These are phyloP conservation scores for Miscanthus sacchariflorus DNA, from an alignment of 202 grass and related monocot genomes.

Conservation along the genomic window DNA sequence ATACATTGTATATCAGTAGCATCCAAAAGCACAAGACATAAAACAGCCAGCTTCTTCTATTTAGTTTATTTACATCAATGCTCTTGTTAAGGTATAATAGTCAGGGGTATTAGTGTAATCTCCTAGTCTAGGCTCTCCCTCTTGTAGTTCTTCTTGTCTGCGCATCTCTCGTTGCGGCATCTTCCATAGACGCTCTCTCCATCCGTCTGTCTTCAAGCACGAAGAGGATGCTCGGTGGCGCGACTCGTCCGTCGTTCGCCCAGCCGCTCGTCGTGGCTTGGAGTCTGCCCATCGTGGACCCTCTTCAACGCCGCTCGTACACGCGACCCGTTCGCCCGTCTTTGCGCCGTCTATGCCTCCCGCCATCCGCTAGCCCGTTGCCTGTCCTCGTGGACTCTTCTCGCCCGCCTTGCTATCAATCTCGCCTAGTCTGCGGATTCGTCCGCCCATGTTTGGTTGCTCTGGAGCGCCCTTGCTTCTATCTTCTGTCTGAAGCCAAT, in stretches of 20 bases:
- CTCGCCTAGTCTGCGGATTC: not conserved
- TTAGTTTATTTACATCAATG: not conserved
- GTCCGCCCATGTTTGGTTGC: not conserved
- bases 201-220: not conserved
- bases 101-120: too few species aligned
- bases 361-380: not conserved
- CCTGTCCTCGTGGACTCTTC: not conserved
- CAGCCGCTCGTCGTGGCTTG: not conserved
- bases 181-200: not conserved
- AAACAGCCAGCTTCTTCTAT: not conserved
- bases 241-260: too few species aligned
- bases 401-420: not conserved
- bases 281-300: not conserved
- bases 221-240: too few species aligned
- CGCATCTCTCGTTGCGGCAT: not conserved
- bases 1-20: not conserved
- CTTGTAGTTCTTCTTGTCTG: too few species aligned
- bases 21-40: not conserved
- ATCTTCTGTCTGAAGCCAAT: not conserved
- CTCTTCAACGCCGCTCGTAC: not conserved
- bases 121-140: too few species aligned
- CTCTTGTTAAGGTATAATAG: not conserved
- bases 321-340: not conserved
- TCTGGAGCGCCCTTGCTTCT: too few species aligned
- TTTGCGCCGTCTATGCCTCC: not conserved